A percentile compares a stretch with the other conserved stretches of the same genome.
Evolutionary conservation across 805 yeast species (phyloP).

Genomic region (Wickerhamiella occidentalis): DNA sequence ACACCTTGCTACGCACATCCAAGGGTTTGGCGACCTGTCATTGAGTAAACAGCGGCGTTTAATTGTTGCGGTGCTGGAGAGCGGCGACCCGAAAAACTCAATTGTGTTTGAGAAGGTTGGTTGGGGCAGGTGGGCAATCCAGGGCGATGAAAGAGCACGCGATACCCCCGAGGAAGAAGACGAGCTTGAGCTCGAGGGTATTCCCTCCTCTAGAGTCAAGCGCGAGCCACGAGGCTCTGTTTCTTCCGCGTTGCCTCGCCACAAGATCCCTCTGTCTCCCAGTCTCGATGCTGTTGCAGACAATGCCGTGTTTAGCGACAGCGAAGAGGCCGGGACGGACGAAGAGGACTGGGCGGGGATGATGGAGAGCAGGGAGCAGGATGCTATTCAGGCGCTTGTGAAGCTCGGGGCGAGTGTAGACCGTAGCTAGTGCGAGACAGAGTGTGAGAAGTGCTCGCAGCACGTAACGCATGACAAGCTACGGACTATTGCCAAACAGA

Average conservation of each 20-base stretch:
- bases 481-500: too few species aligned
- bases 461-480: too few species aligned
- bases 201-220: constrained; percentile 2
- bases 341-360: constrained; percentile 95
- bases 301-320: constrained; percentile 18
- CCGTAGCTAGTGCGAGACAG: too few species aligned
- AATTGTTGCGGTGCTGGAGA: constrained; percentile 79
- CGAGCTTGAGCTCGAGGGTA: constrained; percentile 8
- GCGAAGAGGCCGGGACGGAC: constrained; percentile 53
- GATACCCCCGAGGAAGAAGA: constrained; percentile 65
- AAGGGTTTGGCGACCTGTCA: constrained; percentile 67
- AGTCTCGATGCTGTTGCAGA: constrained; percentile 23
- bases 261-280: constrained; percentile 28
- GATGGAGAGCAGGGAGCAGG: constrained; percentile 35
- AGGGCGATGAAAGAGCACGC: constrained; percentile 31
- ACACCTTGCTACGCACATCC: constrained; percentile 60
- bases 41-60: constrained; percentile 80
- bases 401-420: constrained; percentile 33
- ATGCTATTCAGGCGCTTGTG: constrained; percentile 57
- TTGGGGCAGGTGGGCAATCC: constrained; percentile 96
- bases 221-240: constrained; percentile 20
- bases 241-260: constrained; percentile 19
- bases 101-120: constrained; percentile 85
- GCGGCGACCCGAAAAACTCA: constrained; percentile 41
- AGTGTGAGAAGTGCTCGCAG: too few species aligned